Conservation (phyloP, 306 rosid species). For the Medicago ruthenica region DNA sequence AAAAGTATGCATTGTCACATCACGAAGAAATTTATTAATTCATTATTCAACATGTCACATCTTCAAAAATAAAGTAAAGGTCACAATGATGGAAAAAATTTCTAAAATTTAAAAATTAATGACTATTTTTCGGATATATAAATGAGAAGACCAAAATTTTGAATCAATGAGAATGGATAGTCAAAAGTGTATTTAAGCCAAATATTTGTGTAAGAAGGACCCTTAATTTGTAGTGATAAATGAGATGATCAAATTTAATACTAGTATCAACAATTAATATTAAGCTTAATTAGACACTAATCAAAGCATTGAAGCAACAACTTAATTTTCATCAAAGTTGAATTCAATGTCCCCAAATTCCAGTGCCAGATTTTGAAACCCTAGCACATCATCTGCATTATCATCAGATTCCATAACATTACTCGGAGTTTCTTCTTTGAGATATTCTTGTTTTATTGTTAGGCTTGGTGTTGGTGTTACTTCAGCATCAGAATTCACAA, state of each 20-base stretch:
- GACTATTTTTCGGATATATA: no score
- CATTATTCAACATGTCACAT: no score
- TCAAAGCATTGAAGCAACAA: constrained; percentile 16
- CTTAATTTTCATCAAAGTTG: constrained; percentile 32
- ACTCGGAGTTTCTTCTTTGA: constrained; percentile 36
- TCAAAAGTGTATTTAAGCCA: no score
- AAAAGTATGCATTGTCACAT: no score
- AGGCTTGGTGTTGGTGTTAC: constrained; percentile 13
- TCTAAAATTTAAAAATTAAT: no score
- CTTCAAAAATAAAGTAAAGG: no score
- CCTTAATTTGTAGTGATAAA: not conserved
- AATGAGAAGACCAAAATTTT: no score
- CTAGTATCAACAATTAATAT: not conserved
- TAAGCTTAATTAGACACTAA: not conserved
- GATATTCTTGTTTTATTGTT: constrained; percentile 42
- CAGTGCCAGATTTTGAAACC: constrained; percentile 4
- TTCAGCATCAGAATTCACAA: constrained; percentile 18
- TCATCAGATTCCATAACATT: constrained; percentile 16
- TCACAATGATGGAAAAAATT: no score
- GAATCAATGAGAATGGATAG: no score
- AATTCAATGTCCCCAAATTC: constrained; percentile 38
- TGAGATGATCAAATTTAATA: not conserved
- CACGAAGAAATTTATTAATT: no score
- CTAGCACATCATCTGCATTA: constrained; percentile 8
- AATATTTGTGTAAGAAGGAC: not conserved